Conservation (phyloP, 257 asterid genomes). For the Nemophila menziesii region DNA sequence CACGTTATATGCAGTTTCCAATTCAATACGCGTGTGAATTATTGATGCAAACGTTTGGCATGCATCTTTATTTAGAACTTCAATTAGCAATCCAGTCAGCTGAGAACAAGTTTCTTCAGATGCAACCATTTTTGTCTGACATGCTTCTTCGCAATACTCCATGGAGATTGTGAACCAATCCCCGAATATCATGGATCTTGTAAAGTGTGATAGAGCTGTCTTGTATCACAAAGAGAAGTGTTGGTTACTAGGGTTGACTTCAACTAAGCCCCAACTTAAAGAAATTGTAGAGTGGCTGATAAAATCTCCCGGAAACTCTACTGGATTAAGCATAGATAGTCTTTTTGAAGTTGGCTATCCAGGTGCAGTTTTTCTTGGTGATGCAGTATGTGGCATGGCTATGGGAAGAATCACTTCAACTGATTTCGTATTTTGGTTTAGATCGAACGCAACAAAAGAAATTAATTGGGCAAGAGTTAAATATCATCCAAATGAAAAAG, state of each 20-base stretch:
- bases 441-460: slow-evolving; percentile 47
- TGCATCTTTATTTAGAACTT: slow-evolving; percentile 50
- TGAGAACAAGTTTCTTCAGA: slow-evolving; percentile 39
- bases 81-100: slow-evolving; percentile 36
- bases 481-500: slow-evolving; percentile 53
- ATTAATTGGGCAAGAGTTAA: slow-evolving; percentile 64
- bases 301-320: slow-evolving; percentile 38
- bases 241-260: slow-evolving; percentile 41
- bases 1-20: slow-evolving; percentile 41
- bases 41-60: slow-evolving; percentile 40
- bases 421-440: slow-evolving; percentile 46
- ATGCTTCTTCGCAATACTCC: slow-evolving; percentile 54
- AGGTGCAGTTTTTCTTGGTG: slow-evolving; percentile 39
- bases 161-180: slow-evolving; percentile 38
- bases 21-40: slow-evolving; percentile 49
- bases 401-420: slow-evolving; percentile 33
- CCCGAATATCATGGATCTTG: slow-evolving; percentile 48
- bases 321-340: slow-evolving; percentile 59
- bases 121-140: slow-evolving; percentile 48
- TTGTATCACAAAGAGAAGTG: slow-evolving; percentile 36
- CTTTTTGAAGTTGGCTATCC: slow-evolving; percentile 46
- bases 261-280: slow-evolving; percentile 35
- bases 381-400: slow-evolving; percentile 62
- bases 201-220: slow-evolving; percentile 57
- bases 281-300: slow-evolving; percentile 42